These are phyloP conservation scores for Rauvolfia tetraphylla DNA, from an alignment of 257 asterid genomes.

Conservation along the genomic window DNA sequence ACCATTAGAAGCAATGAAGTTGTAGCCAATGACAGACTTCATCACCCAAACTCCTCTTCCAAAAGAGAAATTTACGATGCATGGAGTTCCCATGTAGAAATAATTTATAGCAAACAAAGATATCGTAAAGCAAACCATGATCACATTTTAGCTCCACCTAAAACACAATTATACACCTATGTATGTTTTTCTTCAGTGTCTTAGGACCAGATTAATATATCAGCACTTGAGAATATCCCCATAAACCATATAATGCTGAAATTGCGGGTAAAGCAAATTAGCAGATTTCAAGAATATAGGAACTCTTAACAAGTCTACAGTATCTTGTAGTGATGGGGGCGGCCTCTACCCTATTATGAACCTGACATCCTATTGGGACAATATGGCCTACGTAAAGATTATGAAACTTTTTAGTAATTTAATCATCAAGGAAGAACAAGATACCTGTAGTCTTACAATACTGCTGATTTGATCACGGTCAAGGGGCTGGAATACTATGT, in stretches of 20 bases:
- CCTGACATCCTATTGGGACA: neutral
- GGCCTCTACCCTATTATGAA: neutral
- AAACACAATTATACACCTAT: neutral
- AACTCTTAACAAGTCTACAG: too few species aligned
- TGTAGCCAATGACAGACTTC: too few species aligned
- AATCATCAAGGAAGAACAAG: slow-evolving; percentile 2
- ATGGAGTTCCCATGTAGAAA: neutral
- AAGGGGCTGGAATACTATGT: slow-evolving; percentile 92
- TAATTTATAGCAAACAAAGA: neutral
- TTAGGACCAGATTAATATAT: neutral
- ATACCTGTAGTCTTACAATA: slow-evolving; percentile 75
- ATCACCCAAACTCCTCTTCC: too few species aligned
- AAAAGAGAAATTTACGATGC: too few species aligned
- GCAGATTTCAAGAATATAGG: neutral
- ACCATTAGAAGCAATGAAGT: too few species aligned
- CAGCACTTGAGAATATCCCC: neutral
- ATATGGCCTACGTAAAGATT: neutral
- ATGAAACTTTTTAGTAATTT: neutral
- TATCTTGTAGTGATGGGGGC: neutral
- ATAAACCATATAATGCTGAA: neutral
- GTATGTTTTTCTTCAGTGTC: neutral
- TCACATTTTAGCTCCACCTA: too few species aligned
- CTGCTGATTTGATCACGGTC: slow-evolving; percentile 68
- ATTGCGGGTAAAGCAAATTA: neutral
- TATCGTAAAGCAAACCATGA: neutral